Base-by-base conservation (phyloP, 805 yeast genomes). In the Debaryomyces castellii region DNA sequence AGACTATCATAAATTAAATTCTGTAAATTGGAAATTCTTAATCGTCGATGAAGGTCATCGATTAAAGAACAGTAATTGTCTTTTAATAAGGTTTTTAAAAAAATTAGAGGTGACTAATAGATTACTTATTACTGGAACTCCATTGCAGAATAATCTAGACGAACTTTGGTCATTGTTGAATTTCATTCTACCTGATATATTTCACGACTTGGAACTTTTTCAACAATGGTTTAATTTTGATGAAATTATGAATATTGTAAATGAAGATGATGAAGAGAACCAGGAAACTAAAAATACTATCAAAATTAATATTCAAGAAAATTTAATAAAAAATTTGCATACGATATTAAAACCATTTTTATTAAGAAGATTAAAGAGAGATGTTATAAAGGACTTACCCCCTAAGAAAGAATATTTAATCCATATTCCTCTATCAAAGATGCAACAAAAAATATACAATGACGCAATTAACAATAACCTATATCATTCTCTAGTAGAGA, bases 41-140 rank as follows among this genome's bases (percentile, higher is more conserved):
- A 86, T 91, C 41, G 96, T 92, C 16, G 99, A 92, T 64, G 99
- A 92, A 65, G 99, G 98, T 5, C 99, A 92, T 64, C 73, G 99
- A 33, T 71, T 92, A 53, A 94, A 92, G 59, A 92, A 92, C 61
- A 77, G 83, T 51, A 82, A 91, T 54, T 88, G 96, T 63, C 71
- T 82, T 52, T 71, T 92, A 49, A 84, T 92, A 42, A 76, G 76
- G 44, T 83, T 83, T 49, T 74, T 92, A 53, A 91, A 89, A 57
- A 76, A 75, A 51, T 74, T 89, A 32, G 70, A 77, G 12, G 83
- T 86, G 0, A 73, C 81, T 1, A 92, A 92, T 59, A 71, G 97
- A 50, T 69, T 92, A 39, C 69, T 92, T 22, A 68, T 92, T 11
- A 92, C 99, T 0, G 99, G 99, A n/a, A 92, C 99, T 0, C 98